A percentile compares a stretch with the other conserved stretches of the same genome.
Evolutionary conservation across 2,329 filamentous ascomycete genomes (phyloP).

Genomic region (Colletotrichum euphorbiae): DNA sequence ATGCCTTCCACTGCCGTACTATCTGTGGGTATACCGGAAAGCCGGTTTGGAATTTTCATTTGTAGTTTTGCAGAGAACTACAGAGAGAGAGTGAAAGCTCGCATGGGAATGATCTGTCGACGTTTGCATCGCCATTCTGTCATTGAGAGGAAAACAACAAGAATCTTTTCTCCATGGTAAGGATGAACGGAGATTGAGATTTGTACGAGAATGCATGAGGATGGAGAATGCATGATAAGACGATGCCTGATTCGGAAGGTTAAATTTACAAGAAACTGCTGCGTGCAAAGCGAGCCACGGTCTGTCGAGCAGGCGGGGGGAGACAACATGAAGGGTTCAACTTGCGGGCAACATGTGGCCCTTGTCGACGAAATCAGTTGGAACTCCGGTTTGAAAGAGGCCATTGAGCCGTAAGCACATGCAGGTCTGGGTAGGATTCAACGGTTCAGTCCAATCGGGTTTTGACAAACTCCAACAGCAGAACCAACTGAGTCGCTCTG

Average conservation of each 20-base stretch:
- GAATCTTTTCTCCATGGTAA: neutral
- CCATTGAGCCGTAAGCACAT: conserved; percentile 15
- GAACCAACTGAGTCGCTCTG: conserved; percentile 15
- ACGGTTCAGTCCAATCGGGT: conserved; percentile 1
- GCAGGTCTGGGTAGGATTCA: conserved; percentile 1
- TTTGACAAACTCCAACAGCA: conserved; percentile 3
- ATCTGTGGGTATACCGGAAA: neutral
- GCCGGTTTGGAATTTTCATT: neutral
- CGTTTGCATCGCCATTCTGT: neutral
- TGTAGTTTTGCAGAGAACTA: neutral
- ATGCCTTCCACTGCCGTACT: neutral
- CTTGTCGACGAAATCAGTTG: neutral
- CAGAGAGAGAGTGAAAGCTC: neutral
- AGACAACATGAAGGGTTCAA: neutral
- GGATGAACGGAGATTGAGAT: neutral
- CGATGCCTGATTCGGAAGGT: neutral
- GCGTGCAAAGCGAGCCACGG: neutral
- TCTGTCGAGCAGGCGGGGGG: neutral
- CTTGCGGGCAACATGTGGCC: too few species aligned
- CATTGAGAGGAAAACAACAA: neutral
- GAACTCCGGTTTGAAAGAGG: conserved; percentile 8
- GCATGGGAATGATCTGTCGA: neutral
- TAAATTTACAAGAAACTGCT: neutral
- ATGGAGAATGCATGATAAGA: neutral
- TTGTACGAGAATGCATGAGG: too few species aligned